Conservation (phyloP, 2,329 filamentous ascomycete species). For the Penicillium hesseltinei region DNA sequence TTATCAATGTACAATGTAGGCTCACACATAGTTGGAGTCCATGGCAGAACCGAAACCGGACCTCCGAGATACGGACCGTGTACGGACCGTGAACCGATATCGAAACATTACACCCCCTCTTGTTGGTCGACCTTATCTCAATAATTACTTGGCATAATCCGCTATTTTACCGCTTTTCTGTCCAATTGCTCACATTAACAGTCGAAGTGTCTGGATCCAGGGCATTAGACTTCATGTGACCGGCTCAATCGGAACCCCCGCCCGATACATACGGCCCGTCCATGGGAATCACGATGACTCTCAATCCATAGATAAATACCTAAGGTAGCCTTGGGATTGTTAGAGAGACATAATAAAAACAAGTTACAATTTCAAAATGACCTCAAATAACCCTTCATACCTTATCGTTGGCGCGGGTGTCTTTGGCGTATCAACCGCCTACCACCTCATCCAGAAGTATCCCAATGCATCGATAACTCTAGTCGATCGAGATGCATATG, state of each 20-base stretch:
- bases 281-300: background rate
- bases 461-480: constrained; percentile 29
- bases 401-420: constrained; percentile 29
- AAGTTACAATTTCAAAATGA: constrained; percentile 9
- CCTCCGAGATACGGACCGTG: background rate
- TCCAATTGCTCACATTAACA: background rate
- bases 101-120: background rate
- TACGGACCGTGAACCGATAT: background rate
- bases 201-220: background rate
- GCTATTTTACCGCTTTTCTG: background rate
- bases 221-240: constrained; percentile 14
- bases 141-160: background rate
- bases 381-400: constrained; percentile 24
- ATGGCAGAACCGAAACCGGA: background rate
- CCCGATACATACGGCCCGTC: constrained; percentile 10
- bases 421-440: constrained; percentile 31
- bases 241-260: constrained; percentile 15
- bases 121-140: background rate
- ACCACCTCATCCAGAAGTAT: constrained; percentile 30
- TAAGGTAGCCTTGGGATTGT: background rate
- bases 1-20: too few species aligned
- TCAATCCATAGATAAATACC: constrained; percentile 5
- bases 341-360: background rate
- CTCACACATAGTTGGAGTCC: too few species aligned
- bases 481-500: constrained; percentile 32